phyloP scores from a whole-genome alignment of 805 yeast genomes.

The Hermanozyma aechmeae region DNA sequence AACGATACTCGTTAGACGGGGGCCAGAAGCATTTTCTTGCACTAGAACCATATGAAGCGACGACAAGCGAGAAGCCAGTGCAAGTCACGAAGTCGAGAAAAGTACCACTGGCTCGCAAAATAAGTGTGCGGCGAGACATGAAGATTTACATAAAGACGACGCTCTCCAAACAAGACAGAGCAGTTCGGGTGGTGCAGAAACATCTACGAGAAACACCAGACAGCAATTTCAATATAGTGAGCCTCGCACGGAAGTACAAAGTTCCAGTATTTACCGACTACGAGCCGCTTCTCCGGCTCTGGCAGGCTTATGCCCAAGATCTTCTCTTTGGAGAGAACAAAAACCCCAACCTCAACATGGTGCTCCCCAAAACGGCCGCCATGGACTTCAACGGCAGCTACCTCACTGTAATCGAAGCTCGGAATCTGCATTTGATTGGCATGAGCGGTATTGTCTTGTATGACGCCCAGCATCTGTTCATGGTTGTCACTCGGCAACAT shows the following conservation, averaged over 20 bases:
- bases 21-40: slow-evolving; percentile 37
- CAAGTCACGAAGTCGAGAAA: slow-evolving; percentile 6
- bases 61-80: slow-evolving; percentile 4
- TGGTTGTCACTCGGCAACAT: slow-evolving; percentile 45
- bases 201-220: too few relatives aligned
- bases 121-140: slow-evolving; percentile 31
- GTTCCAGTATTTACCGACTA: slow-evolving; percentile 42
- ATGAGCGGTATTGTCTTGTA: slow-evolving; percentile 68
- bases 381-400: slow-evolving; percentile 80
- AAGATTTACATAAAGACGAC: slow-evolving; percentile 30
- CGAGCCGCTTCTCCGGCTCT: slow-evolving; percentile 47
- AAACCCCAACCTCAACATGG: slow-evolving; percentile 16
- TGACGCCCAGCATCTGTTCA: slow-evolving; percentile 71
- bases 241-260: too few relatives aligned
- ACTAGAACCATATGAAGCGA: slow-evolving; percentile 26
- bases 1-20: slow-evolving; percentile 38
- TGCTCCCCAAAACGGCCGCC: slow-evolving; percentile 53
- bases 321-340: slow-evolving; percentile 32
- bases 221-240: too few relatives aligned
- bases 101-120: slow-evolving; percentile 9
- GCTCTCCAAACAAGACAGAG: slow-evolving; percentile 27
- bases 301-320: slow-evolving; percentile 64
- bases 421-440: slow-evolving; percentile 51
- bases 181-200: too few relatives aligned
- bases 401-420: slow-evolving; percentile 48